phyloP scores from a whole-genome alignment of 2,329 filamentous ascomycete genomes.

The Talaromyces marneffei region DNA sequence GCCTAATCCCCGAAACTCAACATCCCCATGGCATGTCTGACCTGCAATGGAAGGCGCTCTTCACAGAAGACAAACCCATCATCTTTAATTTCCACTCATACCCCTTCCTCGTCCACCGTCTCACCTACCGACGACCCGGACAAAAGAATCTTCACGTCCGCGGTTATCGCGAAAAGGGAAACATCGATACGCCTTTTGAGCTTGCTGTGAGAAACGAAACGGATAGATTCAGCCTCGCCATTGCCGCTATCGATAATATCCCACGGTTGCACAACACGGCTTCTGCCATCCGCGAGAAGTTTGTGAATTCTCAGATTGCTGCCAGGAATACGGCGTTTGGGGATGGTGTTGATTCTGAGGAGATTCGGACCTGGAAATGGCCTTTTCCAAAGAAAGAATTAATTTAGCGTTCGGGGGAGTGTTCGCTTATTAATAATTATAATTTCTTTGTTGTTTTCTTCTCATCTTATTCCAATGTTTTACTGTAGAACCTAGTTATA shows the following conservation, averaged over 20 bases:
- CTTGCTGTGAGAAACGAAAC: conserved; percentile 72
- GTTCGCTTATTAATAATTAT: neutral
- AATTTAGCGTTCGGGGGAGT: neutral
- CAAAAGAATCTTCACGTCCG: conserved; percentile 65
- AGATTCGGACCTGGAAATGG: conserved; percentile 63
- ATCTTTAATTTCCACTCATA: conserved; percentile 85
- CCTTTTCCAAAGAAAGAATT: conserved; percentile 31
- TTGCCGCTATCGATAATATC: conserved; percentile 68
- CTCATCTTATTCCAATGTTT: neutral
- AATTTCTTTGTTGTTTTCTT: neutral
- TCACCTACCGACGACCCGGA: conserved; percentile 70
- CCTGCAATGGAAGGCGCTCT: conserved; percentile 60
- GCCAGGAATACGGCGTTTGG: conserved; percentile 63
- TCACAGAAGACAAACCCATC: conserved; percentile 65
- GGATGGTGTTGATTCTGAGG: conserved; percentile 62
- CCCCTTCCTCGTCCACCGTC: conserved; percentile 70
- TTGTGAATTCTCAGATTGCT: conserved; percentile 60
- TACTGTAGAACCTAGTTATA: too few relatives aligned
- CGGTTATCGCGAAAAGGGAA: conserved; percentile 77
- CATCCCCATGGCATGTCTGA: conserved; percentile 69
- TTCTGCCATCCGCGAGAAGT: conserved; percentile 55
- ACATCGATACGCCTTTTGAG: conserved; percentile 75
- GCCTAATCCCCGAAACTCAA: conserved; percentile 62
- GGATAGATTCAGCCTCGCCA: conserved; percentile 70
- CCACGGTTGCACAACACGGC: conserved; percentile 58